A percentile compares a stretch with the other conserved stretches of the same genome.
These are phyloP conservation scores for Ailanthus altissimus DNA, from an alignment of 345 rosid genomes.

Conservation along the genomic window DNA sequence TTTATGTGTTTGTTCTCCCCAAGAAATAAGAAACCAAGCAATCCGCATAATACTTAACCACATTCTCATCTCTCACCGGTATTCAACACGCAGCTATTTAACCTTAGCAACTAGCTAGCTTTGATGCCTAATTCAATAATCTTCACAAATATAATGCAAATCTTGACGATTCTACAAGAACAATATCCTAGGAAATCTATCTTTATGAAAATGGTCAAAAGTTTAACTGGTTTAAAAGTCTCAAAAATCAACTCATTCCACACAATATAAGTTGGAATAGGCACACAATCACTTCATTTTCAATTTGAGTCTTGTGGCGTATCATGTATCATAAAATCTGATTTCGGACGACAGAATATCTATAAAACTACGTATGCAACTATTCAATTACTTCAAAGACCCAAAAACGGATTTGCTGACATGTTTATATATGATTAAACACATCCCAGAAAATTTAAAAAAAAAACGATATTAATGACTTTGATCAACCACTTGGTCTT, in stretches of 20 bases:
- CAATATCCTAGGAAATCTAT: slow-evolving; percentile 24
- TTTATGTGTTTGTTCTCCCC: slow-evolving; percentile 5
- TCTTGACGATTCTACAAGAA: slow-evolving; percentile 11
- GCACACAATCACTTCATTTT: slow-evolving; percentile 23
- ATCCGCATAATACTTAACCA: background rate
- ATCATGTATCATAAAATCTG: slow-evolving; percentile 12
- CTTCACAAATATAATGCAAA: background rate
- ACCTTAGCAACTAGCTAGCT: background rate
- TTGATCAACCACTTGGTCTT: background rate
- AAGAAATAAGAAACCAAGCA: background rate
- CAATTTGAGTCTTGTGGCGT: slow-evolving; percentile 18
- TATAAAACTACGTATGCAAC: background rate
- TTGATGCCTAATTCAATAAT: slow-evolving; percentile 15
- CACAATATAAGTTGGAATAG: background rate
- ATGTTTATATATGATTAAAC: background rate
- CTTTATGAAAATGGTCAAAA: slow-evolving; percentile 13
- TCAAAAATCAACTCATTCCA: background rate
- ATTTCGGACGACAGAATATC: slow-evolving; percentile 19
- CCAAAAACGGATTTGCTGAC: background rate
- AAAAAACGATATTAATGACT: background rate
- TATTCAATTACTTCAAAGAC: background rate
- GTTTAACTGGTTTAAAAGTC: background rate
- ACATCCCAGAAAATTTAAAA: background rate
- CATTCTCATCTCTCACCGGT: slow-evolving; percentile 3
- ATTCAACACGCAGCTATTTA: slow-evolving; percentile 15